Percentiles rank a stretch among this genome's conserved stretches.
Evolutionary conservation across 257 asterid species (phyloP).

Genomic region (Coffea eugenioides): DNA sequence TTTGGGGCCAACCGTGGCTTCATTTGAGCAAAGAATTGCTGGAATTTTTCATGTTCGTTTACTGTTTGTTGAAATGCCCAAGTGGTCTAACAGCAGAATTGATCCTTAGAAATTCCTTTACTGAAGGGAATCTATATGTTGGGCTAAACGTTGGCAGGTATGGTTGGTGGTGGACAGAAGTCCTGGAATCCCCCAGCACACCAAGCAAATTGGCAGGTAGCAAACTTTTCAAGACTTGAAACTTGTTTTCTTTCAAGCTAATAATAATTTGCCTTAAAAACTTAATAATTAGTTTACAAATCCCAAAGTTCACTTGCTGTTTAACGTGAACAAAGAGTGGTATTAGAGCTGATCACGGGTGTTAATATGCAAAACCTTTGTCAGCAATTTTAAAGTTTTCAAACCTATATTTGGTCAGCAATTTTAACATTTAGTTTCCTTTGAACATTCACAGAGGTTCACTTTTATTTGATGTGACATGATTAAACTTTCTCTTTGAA

Average conservation of each 20-base stretch:
- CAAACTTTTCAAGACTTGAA: not conserved
- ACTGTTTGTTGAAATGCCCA: too few relatives aligned
- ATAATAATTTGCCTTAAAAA: not conserved
- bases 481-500: too few relatives aligned
- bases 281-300: not conserved
- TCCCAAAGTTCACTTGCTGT: not conserved
- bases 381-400: not conserved
- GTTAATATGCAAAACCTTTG: not conserved
- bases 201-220: conserved; percentile 60
- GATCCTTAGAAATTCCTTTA: not conserved
- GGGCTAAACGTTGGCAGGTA: conserved; percentile 49
- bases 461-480: not conserved
- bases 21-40: too few relatives aligned
- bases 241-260: not conserved
- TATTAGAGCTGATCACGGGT: not conserved
- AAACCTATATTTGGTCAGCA: not conserved
- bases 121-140: conserved; percentile 4
- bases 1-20: too few relatives aligned
- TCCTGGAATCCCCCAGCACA: conserved; percentile 39
- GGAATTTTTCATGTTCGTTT: too few relatives aligned
- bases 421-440: not conserved
- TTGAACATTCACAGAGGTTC: not conserved
- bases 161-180: conserved; percentile 44
- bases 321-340: not conserved
- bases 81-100: too few relatives aligned